Base-by-base conservation (phyloP, 2,329 filamentous ascomycete genomes). In the Bipolaris zeicola region DNA sequence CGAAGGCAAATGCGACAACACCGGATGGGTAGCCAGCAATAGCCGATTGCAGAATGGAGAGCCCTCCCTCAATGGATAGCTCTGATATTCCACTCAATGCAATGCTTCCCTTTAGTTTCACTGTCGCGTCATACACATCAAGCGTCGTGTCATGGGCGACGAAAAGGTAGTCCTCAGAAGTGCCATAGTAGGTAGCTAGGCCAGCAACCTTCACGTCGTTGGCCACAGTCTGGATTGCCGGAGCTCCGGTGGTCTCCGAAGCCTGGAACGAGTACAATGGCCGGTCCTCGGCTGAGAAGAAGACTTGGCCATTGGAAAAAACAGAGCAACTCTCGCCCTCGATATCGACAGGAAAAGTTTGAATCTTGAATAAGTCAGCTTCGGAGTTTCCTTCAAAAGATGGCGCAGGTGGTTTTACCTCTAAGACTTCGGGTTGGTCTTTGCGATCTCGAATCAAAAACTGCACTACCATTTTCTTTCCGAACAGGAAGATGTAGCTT, bases 201-300 rank as follows among this genome's bases (percentile, higher is more conserved):
- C 68, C 68, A 20, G 62, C 48, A 3, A 66, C 61, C 14, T 68
- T 55, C 3, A 71, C 52, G 3, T 70, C 49, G 2, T 65, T 45
- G 4, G 42, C 46, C 0, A 64, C 50, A 18, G 57, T 69, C 14
- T 54, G 52, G 13, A 73, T 57, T 2, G 56, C 54, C 0, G 69
- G 68, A 10, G 66, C 57, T 2, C 11, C 28, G 0, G 53, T 65
- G 6, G 62, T 57, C 36, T 73, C 70, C 1, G 62, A 38, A 16
- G 68, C 70, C n/a, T 68, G 60, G 54, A 73, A 73, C 18, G 69
- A 67, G 45, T 72, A 73, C 33, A 73, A n/a, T 1, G 65, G 58
- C 20, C 51, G 59, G 37, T 68, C 66, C 14, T 72, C 63, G 3
- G 58, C 67, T 1, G 70, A 71, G 49, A 73, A 73, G 49, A 65